A percentile compares a stretch with the other conserved stretches of the same genome.
Evolutionary conservation across 2,329 filamentous ascomycete genomes (phyloP).

Genomic region (Lecanicillium sp.): DNA sequence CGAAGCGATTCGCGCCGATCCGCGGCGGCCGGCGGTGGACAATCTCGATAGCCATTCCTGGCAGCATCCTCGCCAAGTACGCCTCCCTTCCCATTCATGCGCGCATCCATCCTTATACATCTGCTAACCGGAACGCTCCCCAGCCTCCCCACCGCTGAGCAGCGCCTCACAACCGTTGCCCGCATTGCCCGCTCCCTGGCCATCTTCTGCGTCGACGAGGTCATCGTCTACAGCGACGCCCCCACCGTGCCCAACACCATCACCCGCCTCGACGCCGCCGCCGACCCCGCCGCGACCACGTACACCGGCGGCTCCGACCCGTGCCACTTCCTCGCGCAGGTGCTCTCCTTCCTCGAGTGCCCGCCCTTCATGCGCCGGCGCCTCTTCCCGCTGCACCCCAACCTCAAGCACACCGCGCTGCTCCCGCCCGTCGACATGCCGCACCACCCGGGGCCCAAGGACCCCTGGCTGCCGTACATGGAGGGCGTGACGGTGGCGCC

Average conservation of each 20-base stretch:
- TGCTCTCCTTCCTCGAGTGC: slow-evolving; percentile 77
- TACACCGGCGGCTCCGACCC: slow-evolving; percentile 70
- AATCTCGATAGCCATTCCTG: slow-evolving; percentile 47
- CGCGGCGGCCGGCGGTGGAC: slow-evolving; percentile 10
- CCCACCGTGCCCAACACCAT: slow-evolving; percentile 36
- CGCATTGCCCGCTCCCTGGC: slow-evolving; percentile 75
- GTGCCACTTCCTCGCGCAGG: slow-evolving; percentile 71
- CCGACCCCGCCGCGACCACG: slow-evolving; percentile 24
- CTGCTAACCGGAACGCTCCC: slow-evolving; percentile 1
- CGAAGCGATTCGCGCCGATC: background rate
- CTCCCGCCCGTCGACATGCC: slow-evolving; percentile 79
- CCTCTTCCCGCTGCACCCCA: slow-evolving; percentile 73
- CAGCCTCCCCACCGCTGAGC: slow-evolving; percentile 67
- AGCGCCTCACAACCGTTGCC: slow-evolving; percentile 66
- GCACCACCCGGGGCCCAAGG: slow-evolving; percentile 68
- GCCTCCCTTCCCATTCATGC: slow-evolving; percentile 17
- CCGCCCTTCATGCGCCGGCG: slow-evolving; percentile 73
- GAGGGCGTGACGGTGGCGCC: slow-evolving; percentile 61
- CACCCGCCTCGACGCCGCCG: slow-evolving; percentile 30
- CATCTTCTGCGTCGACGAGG: slow-evolving; percentile 79
- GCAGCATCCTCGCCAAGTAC: slow-evolving; percentile 70
- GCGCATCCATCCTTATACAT: background rate
- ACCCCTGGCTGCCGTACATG: slow-evolving; percentile 67
- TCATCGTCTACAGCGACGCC: slow-evolving; percentile 73
- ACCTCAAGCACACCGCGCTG: slow-evolving; percentile 65